Conservation (phyloP, 2,329 filamentous ascomycete species). For the Stromatinia cepivora region DNA sequence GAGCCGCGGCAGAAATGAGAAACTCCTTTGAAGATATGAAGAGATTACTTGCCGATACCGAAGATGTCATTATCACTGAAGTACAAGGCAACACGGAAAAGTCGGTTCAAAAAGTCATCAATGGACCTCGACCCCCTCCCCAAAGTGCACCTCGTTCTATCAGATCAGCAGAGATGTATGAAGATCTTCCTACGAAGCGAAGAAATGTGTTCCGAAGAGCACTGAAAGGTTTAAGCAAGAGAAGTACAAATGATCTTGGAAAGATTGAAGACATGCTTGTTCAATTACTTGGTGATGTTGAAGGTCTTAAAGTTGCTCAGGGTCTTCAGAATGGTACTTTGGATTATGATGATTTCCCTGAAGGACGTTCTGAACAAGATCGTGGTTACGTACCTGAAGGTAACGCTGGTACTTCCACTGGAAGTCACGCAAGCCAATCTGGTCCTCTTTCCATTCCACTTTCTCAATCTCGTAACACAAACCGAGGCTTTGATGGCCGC, state of each 20-base stretch:
- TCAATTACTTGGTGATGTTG: constrained; percentile 88
- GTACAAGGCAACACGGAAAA: constrained; percentile 87
- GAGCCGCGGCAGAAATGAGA: constrained; percentile 94
- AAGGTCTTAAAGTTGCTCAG: constrained; percentile 68
- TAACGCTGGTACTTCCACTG: constrained; percentile 72
- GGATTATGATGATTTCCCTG: constrained; percentile 65
- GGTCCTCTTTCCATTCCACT: constrained; percentile 67
- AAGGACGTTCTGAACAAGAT: constrained; percentile 65
- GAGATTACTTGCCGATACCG: constrained; percentile 84
- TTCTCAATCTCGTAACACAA: constrained; percentile 46
- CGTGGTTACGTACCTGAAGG: constrained; percentile 83
- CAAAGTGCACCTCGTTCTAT: constrained; percentile 51
- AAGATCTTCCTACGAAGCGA: constrained; percentile 71
- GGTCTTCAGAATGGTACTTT: constrained; percentile 54
- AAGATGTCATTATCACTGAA: constrained; percentile 82
- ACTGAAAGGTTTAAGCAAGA: constrained; percentile 84
- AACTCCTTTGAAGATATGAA: constrained; percentile 96
- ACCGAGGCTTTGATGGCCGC: constrained; percentile 44
- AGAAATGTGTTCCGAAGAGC: constrained; percentile 92
- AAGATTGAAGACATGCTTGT: constrained; percentile 92
- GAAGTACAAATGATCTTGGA: constrained; percentile 82
- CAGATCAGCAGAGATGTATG: constrained; percentile 51
- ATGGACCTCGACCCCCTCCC: constrained; percentile 83
- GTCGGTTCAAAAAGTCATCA: constrained; percentile 77
- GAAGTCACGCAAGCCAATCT: constrained; percentile 71